Evolutionary conservation across 2,329 filamentous ascomycete genomes (phyloP).

Genomic region (Cephalotrichum gorgonifer): DNA sequence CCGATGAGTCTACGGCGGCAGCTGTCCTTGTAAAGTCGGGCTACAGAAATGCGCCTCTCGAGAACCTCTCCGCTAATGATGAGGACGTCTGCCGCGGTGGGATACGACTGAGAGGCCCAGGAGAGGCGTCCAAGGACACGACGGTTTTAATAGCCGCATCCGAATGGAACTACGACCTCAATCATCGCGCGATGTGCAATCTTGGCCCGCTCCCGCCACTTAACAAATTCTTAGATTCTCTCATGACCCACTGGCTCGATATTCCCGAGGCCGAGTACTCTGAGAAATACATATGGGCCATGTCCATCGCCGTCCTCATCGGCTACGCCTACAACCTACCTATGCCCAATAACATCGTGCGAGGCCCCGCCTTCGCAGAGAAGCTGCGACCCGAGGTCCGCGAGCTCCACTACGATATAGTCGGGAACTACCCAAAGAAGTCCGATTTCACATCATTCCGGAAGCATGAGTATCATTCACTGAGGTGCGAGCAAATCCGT

Average conservation of each 20-base stretch:
- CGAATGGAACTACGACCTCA: neutral
- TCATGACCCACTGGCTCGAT: neutral
- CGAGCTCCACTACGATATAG: neutral
- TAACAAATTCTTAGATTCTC: neutral
- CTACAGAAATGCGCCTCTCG: neutral
- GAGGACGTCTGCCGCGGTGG: neutral
- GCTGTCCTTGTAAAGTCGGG: neutral
- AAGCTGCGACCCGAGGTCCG: neutral
- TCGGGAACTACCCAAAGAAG: neutral
- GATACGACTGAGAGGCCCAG: neutral
- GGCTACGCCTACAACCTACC: neutral
- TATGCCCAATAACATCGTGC: neutral
- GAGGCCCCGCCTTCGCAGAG: neutral
- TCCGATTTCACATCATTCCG: neutral
- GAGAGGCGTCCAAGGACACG: neutral
- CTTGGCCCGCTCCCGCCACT: neutral
- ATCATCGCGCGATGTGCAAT: neutral
- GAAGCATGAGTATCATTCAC: neutral
- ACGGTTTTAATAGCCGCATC: neutral
- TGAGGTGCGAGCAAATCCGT: neutral
- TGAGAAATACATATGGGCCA: neutral
- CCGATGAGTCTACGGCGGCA: neutral
- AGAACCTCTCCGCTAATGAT: neutral
- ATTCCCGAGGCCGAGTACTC: neutral
- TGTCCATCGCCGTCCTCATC: neutral